Percentiles rank a stretch among this genome's conserved stretches.
These are phyloP conservation scores for Aspergillus floridensis DNA, from an alignment of 2,329 filamentous ascomycete species.

Conservation along the genomic window DNA sequence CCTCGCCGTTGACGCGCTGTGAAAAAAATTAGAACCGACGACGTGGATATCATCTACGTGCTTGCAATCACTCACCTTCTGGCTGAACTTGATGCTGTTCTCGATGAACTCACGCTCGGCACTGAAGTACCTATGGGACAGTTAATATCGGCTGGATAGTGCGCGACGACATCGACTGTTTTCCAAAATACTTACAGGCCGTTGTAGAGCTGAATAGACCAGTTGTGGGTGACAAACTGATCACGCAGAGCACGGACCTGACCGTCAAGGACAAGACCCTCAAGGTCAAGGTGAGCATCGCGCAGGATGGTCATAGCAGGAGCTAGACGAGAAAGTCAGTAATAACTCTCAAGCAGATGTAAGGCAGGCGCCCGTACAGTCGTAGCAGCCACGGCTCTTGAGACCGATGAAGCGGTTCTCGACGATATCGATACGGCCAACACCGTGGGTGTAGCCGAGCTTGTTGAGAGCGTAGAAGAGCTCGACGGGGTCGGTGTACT, in stretches of 20 bases:
- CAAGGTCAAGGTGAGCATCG: slow-evolving; percentile 52
- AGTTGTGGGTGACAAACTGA: slow-evolving; percentile 67
- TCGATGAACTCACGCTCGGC: slow-evolving; percentile 71
- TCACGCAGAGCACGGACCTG: slow-evolving; percentile 68
- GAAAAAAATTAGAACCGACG: slow-evolving; percentile 15
- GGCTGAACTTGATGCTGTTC: slow-evolving; percentile 59
- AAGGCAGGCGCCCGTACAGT: slow-evolving; percentile 40
- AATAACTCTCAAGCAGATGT: not conserved
- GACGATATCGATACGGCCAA: slow-evolving; percentile 80
- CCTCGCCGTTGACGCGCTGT: slow-evolving; percentile 57
- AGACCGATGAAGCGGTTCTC: slow-evolving; percentile 78
- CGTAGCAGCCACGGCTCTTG: slow-evolving; percentile 80
- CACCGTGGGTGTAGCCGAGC: slow-evolving; percentile 68
- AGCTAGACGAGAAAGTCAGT: slow-evolving; percentile 16
- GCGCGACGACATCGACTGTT: not conserved
- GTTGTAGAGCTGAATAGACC: slow-evolving; percentile 57
- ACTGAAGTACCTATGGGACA: slow-evolving; percentile 56
- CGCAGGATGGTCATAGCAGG: slow-evolving; percentile 35
- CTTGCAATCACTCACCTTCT: slow-evolving; percentile 41
- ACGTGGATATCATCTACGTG: not conserved
- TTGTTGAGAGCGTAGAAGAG: slow-evolving; percentile 71
- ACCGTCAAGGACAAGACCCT: slow-evolving; percentile 65
- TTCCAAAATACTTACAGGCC: slow-evolving; percentile 43
- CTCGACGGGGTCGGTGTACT: slow-evolving; percentile 66
- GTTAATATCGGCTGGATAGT: slow-evolving; percentile 2